phyloP scores from a whole-genome alignment of 2,329 filamentous ascomycete genomes.

The Colletotrichum sp. region DNA sequence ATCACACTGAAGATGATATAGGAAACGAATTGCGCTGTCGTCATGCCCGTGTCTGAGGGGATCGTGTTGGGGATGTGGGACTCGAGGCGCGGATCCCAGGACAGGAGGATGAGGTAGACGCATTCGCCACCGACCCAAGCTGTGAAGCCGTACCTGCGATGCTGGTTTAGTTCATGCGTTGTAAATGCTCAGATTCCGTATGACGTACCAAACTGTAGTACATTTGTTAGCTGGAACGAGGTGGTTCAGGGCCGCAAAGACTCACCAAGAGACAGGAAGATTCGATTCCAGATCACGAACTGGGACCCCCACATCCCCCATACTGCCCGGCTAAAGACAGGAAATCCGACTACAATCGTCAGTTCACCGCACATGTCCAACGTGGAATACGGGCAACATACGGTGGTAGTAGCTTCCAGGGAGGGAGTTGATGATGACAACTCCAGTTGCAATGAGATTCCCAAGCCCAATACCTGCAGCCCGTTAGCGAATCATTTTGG shows the following conservation, averaged over 20 bases:
- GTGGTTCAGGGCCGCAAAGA: not conserved
- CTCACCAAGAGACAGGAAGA: slow-evolving; percentile 45
- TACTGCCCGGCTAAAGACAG: slow-evolving; percentile 34
- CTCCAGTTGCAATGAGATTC: slow-evolving; percentile 41
- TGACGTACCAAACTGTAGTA: slow-evolving; percentile 27
- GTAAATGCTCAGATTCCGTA: not conserved
- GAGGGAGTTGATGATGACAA: slow-evolving; percentile 47
- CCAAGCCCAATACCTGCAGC: slow-evolving; percentile 37
- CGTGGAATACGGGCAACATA: slow-evolving; percentile 23
- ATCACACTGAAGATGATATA: slow-evolving; percentile 50
- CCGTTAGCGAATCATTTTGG: not conserved
- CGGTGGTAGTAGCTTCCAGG: slow-evolving; percentile 47
- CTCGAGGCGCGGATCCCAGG: slow-evolving; percentile 49
- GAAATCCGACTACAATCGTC: slow-evolving; percentile 30
- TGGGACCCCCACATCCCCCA: slow-evolving; percentile 33
- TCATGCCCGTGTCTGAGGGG: slow-evolving; percentile 45
- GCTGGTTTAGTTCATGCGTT: not conserved
- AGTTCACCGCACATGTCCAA: not conserved
- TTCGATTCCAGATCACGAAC: slow-evolving; percentile 40
- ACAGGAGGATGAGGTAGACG: slow-evolving; percentile 49
- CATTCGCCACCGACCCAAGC: slow-evolving; percentile 53
- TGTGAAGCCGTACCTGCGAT: slow-evolving; percentile 45
- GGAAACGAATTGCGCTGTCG: slow-evolving; percentile 46
- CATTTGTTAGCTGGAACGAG: not conserved
- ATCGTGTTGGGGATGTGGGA: slow-evolving; percentile 46